These are phyloP conservation scores for Saraca asoca DNA, from an alignment of 331 rosid genomes.

Conservation along the genomic window DNA sequence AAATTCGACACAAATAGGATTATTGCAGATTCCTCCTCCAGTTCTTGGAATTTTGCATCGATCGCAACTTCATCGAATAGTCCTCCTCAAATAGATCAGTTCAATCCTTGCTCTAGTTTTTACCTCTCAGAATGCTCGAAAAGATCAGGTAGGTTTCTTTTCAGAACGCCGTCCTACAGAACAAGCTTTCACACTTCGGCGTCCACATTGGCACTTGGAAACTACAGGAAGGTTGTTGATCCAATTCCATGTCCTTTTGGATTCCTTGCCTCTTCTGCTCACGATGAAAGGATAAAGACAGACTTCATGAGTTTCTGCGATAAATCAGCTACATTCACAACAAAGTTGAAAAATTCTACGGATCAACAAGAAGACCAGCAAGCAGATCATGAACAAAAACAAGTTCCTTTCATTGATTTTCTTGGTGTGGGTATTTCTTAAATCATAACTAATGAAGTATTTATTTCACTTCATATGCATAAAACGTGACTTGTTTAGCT, in stretches of 20 bases:
- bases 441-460: neutral
- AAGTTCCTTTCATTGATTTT: constrained; percentile 55
- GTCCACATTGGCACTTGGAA: constrained; percentile 37
- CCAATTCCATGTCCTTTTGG: constrained; percentile 47
- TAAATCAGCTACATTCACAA: too few species aligned
- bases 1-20: constrained; percentile 38
- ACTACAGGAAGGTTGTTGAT: constrained; percentile 43
- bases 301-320: too few species aligned
- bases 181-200: constrained; percentile 11
- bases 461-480: too few species aligned
- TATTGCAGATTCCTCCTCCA: constrained; percentile 32
- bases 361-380: too few species aligned
- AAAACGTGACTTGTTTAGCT: too few species aligned
- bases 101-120: constrained; percentile 33
- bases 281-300: too few species aligned
- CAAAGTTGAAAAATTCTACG: too few species aligned
- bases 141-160: constrained; percentile 40
- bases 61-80: constrained; percentile 32
- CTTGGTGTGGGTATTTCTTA: constrained; percentile 66
- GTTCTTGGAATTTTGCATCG: constrained; percentile 66
- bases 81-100: constrained; percentile 31
- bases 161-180: constrained; percentile 14
- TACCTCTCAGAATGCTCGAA: constrained; percentile 41
- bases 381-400: too few species aligned
- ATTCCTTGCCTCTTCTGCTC: constrained; percentile 28